phyloP scores from a whole-genome alignment of 345 rosid genomes.

The Alliaria petiolata region DNA sequence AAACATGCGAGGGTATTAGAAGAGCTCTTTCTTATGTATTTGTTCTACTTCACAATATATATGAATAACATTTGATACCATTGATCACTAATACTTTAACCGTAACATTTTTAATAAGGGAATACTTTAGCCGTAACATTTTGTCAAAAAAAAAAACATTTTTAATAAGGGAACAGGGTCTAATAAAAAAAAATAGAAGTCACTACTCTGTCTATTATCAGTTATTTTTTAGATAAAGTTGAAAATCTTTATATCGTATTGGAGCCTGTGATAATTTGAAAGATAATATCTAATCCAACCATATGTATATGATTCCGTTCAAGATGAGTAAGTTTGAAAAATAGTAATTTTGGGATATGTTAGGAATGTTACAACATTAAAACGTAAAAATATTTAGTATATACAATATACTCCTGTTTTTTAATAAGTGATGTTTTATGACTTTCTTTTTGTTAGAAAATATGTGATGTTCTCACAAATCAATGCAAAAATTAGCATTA shows the following conservation, averaged over 20 bases:
- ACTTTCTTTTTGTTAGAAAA: too few relatives aligned
- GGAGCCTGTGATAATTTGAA: not conserved
- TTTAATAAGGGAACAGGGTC: not conserved
- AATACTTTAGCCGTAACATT: too few relatives aligned
- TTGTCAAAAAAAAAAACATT: too few relatives aligned
- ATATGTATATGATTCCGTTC: not conserved
- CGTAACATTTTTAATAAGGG: not conserved
- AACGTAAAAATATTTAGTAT: too few relatives aligned
- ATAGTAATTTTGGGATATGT: not conserved
- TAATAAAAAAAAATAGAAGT: not conserved
- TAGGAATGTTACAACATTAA: not conserved
- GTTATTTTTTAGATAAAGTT: not conserved
- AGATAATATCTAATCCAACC: not conserved
- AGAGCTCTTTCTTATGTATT: not conserved
- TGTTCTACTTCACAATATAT: not conserved
- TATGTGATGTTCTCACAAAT: too few relatives aligned
- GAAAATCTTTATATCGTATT: not conserved
- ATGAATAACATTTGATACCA: not conserved
- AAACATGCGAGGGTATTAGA: slow-evolving; percentile 6
- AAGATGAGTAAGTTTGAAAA: not conserved
- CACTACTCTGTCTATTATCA: too few relatives aligned
- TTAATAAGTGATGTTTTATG: too few relatives aligned
- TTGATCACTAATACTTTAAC: not conserved
- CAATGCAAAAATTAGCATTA: too few relatives aligned
- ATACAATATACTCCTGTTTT: too few relatives aligned